Base-by-base conservation (phyloP, 805 yeast species). In the Saccharomycopsis fodiens region DNA sequence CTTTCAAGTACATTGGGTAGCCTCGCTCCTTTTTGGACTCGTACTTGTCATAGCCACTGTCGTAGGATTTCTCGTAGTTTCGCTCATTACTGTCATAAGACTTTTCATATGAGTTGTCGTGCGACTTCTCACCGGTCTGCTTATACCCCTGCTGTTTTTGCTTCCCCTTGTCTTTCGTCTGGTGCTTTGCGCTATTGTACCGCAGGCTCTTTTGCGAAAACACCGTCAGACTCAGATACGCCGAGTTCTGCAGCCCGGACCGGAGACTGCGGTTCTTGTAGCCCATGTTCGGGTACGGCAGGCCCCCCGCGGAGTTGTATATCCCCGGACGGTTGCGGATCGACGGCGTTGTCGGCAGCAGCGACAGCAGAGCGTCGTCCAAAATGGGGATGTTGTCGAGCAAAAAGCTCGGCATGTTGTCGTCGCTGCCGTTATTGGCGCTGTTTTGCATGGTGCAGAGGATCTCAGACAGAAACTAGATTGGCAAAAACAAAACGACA, bases 341-440 rank as follows among this genome's bases (percentile, higher is more conserved):
- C 4, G 34, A 27, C 10, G 43, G 30, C 5, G 43, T 27, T 19
- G 31, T 13, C 25, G 23, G 22, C 5, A 36, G 6, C 16, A 23
- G 10, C 13, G 13, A 17, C 15, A 6, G 6, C 5, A 7, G 12
- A 6, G 13, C 16, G 22, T 19, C 39, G 5, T 40, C 43, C 17
- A 40, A 30, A 27, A 40, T 27, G 8, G 43, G 43, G 7, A 40
- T 19, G 31, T 23, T 27, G 17, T 40, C 35, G 16, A 40, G 22
- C 22, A 40, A 15, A n/a, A 40, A 40, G 22, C 15, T 23, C n/a
- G 43, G 43, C 35, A 40, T 25, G 29, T 27, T 40, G 19, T 40
- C 43, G 17, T 25, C 42, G 12, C 36, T 32, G 16, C 36, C 15
- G 42, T 39, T 25, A 20, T 5, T 13, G 25, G 19, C 16, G 42